A percentile compares a stretch with the other conserved stretches of the same genome.
Evolutionary conservation across 1,284 basidiomycete species (phyloP).

Genomic region (Phaffia rhodozyma): DNA sequence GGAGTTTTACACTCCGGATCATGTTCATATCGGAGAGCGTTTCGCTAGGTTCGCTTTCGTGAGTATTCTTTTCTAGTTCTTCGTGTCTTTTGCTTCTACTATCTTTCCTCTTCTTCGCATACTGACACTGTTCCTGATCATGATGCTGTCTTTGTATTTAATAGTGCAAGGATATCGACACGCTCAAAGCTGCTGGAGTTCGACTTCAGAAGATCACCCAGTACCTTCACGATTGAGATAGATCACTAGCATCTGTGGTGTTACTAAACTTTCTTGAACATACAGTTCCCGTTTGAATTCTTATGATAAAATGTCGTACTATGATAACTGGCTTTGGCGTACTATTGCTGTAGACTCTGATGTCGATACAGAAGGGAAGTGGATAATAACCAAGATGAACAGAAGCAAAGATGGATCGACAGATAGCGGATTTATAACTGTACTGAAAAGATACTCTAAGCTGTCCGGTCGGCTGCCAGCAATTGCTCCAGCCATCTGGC

Average conservation of each 20-base stretch:
- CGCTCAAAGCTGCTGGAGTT: conserved; percentile 55
- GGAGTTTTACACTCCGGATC: conserved; percentile 86
- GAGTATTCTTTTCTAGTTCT: conserved; percentile 18
- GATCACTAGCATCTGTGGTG: no score
- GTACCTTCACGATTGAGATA: conserved; percentile 37
- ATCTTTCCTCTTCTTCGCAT: neutral
- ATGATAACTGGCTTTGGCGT: no score
- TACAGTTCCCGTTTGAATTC: no score
- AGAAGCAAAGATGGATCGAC: no score
- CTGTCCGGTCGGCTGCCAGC: conserved; percentile 28
- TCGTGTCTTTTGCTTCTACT: neutral
- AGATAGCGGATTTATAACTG: no score
- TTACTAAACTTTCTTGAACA: no score
- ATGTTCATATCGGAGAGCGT: conserved; percentile 68
- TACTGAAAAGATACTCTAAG: no score
- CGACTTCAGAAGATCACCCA: conserved; percentile 56
- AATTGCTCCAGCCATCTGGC: conserved; percentile 52
- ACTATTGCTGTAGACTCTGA: no score
- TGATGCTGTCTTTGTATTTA: neutral
- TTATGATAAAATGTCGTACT: no score
- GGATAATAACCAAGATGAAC: no score
- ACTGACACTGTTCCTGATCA: neutral
- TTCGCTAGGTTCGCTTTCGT: conserved; percentile 77
- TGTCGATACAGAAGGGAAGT: no score
- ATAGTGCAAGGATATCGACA: conserved; percentile 51